Evolutionary conservation across 2,329 filamentous ascomycete species (phyloP), one percentile per base, ranked within the genome.

Genomic region (Ophiostoma quercus): DNA sequence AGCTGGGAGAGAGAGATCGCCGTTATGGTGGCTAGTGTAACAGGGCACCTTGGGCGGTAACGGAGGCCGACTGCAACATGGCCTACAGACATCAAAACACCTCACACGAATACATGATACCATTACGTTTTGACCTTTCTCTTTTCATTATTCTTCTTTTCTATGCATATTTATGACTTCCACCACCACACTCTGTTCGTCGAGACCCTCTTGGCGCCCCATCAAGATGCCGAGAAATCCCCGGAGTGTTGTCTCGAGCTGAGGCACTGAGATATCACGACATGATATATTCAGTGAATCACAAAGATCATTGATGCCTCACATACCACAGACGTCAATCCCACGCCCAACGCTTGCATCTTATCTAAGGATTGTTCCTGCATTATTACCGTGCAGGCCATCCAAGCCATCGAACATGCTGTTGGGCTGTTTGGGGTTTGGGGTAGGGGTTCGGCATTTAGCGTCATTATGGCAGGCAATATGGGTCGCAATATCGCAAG

Each of bases 21-120:
- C 1, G 94, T 98, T 66, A 97, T 98, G 94, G 91, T 96, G 60
- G 90, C 91, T 68, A 92, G 92, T 75, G 88, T 97, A 6, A 84
- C 93, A 54, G 85, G 84, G 66, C 84, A 84, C 71, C 75, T 87
- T 3, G 81, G 83, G 12, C 79, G 83, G 72, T 83, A 41, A 66
- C 19, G 43, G 16, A 66, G 37, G 57, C 22, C 3, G 25, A 32
- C 25, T 34, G 57, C 22, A 29, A 2, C 16, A 14, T 5, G n/a
- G 34, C 14, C 39, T 25, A 54, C 25, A 37, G 22, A 68, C 43
- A 60, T 11, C 9, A 32, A 69, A n/a, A n/a, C 34, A 65, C 34
- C 62, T 25, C 62, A 39, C 62, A 39, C 19, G 16, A 65, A 65
- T 65, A 41, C 43, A 69, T 57, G 62, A 66, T 66, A 69, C 62